phyloP scores from a whole-genome alignment of 176 grass and related monocot species.

The Puya raimondii region DNA sequence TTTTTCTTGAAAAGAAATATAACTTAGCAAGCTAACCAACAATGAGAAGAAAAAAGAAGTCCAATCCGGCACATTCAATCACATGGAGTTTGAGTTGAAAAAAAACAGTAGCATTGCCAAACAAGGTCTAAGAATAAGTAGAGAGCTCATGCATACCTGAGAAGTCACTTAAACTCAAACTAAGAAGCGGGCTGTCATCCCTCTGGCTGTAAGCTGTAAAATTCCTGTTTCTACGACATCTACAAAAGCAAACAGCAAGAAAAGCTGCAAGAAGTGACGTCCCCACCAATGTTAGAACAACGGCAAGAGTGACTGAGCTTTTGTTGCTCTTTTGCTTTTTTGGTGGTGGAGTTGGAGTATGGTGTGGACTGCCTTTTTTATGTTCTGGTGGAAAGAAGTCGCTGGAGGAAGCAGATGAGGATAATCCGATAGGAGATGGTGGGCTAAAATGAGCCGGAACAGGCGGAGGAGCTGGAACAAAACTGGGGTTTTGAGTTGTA shows the following conservation, averaged over 20 bases:
- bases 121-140: no score
- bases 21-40: no score
- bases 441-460: background rate
- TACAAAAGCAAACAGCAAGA: conserved; percentile 12
- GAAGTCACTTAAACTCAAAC: conserved; percentile 14
- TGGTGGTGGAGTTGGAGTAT: background rate
- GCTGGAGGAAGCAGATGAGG: background rate
- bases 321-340: conserved; percentile 8
- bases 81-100: no score
- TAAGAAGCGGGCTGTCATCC: conserved; percentile 19
- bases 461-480: background rate
- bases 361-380: background rate
- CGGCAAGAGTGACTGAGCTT: background rate
- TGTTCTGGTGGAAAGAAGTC: background rate
- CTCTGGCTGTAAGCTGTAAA: background rate
- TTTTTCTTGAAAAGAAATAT: no score
- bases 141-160: conserved; percentile 9
- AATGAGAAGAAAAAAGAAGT: no score
- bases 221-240: conserved; percentile 12
- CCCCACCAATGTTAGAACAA: conserved; percentile 8
- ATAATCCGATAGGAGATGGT: background rate
- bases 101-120: no score
- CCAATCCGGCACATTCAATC: no score
- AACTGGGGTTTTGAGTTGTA: background rate
- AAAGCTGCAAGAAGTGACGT: conserved; percentile 14